Evolutionary conservation across 345 rosid genomes (phyloP).

Genomic region (Moricandia moricandioides): DNA sequence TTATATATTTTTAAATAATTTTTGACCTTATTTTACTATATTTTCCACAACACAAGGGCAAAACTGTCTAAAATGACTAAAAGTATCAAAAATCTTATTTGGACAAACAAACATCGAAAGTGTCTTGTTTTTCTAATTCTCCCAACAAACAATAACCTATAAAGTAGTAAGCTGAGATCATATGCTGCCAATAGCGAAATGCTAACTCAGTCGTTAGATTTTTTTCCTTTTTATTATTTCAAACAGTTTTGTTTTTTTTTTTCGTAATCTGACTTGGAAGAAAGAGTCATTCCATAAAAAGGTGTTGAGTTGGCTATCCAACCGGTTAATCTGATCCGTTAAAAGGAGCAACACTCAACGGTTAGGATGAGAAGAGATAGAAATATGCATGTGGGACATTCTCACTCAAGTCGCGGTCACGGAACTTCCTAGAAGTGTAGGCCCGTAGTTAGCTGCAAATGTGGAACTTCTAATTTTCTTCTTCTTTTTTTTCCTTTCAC

Average conservation of each 20-base stretch:
- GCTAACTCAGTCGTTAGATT: not conserved
- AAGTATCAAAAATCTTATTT: too few relatives aligned
- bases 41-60: too few relatives aligned
- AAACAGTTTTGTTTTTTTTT: not conserved
- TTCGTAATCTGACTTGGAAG: conserved; percentile 18
- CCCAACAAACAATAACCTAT: too few relatives aligned
- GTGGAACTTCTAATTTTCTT: not conserved
- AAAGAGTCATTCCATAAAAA: not conserved
- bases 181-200: not conserved
- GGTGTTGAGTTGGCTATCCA: not conserved
- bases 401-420: not conserved
- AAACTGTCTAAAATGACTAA: too few relatives aligned
- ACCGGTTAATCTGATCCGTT: not conserved
- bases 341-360: not conserved
- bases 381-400: not conserved
- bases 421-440: not conserved
- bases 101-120: too few relatives aligned
- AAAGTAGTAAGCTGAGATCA: not conserved
- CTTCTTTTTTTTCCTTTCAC: not conserved
- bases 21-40: too few relatives aligned
- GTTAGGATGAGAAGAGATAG: not conserved
- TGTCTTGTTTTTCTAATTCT: too few relatives aligned
- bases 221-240: not conserved
- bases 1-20: too few relatives aligned
- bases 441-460: not conserved